Conservation (phyloP, 306 rosid genomes). For the Trifolium subterraneum region DNA sequence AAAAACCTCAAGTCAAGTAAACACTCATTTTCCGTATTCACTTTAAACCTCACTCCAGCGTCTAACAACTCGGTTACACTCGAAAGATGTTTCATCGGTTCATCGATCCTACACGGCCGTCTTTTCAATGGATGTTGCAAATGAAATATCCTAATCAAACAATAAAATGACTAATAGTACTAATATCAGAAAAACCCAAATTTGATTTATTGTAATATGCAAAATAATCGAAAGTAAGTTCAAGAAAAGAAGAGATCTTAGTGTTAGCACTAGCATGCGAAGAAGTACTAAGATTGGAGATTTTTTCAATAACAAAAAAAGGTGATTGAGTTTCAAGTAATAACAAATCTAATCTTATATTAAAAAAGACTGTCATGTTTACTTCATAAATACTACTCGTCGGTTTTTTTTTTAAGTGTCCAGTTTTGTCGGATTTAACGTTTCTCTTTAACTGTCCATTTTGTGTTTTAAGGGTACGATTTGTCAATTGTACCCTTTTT, state of each 20-base stretch:
- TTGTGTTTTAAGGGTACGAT: too few species aligned
- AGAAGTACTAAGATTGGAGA: too few species aligned
- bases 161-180: conserved; percentile 50
- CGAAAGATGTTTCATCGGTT: not conserved
- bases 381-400: too few species aligned
- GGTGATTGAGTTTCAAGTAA: conserved; percentile 48
- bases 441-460: too few species aligned
- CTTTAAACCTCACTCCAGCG: conserved; percentile 42
- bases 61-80: conserved; percentile 44
- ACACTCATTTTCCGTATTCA: not conserved
- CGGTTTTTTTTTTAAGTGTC: too few species aligned
- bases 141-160: conserved; percentile 45
- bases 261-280: not conserved
- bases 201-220: conserved; percentile 14
- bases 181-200: not conserved
- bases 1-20: conserved; percentile 42
- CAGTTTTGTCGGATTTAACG: too few species aligned
- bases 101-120: not conserved
- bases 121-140: conserved; percentile 19
- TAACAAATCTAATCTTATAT: conserved; percentile 29
- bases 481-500: too few species aligned
- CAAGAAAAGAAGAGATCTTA: conserved; percentile 1
- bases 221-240: conserved; percentile 35
- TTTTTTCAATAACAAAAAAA: conserved; percentile 8
- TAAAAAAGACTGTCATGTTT: too few species aligned